Evolutionary conservation across 768 basidiomycete genomes (phyloP).

Genomic region (Lepiota venenata): DNA sequence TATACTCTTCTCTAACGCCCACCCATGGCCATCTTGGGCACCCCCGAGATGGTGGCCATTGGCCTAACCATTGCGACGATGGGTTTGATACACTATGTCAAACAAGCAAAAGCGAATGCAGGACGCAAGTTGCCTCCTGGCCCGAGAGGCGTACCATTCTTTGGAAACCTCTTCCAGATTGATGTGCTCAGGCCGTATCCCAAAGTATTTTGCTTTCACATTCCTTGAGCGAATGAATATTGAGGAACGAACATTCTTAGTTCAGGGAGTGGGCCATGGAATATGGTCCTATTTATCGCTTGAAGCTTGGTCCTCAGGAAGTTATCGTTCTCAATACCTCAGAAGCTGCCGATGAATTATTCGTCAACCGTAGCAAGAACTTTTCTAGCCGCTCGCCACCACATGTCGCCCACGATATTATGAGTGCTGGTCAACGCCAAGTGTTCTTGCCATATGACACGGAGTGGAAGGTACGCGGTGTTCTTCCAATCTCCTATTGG

Average conservation of each 20-base stretch:
- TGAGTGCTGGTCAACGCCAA: slow-evolving; percentile 25
- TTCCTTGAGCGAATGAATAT: neutral
- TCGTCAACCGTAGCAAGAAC: slow-evolving; percentile 20
- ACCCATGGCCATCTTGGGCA: neutral
- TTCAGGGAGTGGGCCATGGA: slow-evolving; percentile 24
- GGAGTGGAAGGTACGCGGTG: slow-evolving; percentile 24
- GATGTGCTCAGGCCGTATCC: slow-evolving; percentile 23
- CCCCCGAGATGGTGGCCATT: slow-evolving; percentile 5
- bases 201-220: slow-evolving; percentile 13
- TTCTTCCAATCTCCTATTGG: neutral
- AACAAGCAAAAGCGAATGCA: slow-evolving; percentile 1
- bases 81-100: slow-evolving; percentile 2
- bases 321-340: slow-evolving; percentile 23
- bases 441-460: slow-evolving; percentile 24
- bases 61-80: slow-evolving; percentile 1
- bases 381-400: slow-evolving; percentile 25
- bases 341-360: slow-evolving; percentile 21
- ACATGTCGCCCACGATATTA: slow-evolving; percentile 28
- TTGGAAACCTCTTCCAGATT: slow-evolving; percentile 30
- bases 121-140: slow-evolving; percentile 24
- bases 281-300: slow-evolving; percentile 25
- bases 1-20: neutral
- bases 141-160: slow-evolving; percentile 25
- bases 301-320: slow-evolving; percentile 23
- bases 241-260: slow-evolving; percentile 8